Conservation (phyloP, 192 early-diverging fungal genomes). For the Backusella tarrabulga region DNA sequence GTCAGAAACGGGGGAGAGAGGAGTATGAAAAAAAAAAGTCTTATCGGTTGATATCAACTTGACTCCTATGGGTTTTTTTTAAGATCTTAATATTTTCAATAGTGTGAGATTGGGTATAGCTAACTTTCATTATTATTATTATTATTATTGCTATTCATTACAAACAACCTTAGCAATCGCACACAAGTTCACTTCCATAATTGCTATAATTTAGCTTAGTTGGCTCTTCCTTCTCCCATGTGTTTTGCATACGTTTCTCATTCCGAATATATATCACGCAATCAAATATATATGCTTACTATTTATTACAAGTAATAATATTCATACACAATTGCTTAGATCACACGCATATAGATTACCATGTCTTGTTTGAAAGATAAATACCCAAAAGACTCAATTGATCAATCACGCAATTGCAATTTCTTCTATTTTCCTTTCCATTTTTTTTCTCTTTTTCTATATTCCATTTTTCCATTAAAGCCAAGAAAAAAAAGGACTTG, state of each 20-base stretch:
- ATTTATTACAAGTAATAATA: no score
- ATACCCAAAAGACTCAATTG: not conserved
- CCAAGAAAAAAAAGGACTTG: not conserved
- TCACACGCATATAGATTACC: not conserved
- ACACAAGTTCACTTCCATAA: not conserved
- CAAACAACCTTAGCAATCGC: not conserved
- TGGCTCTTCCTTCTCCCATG: not conserved
- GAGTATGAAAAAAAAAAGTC: not conserved
- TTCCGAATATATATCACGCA: slow-evolving; percentile 25
- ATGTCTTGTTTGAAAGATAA: not conserved
- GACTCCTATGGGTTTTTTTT: not conserved
- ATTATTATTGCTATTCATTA: not conserved
- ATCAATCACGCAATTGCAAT: not conserved
- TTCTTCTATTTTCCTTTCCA: not conserved
- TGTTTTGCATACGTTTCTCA: slow-evolving; percentile 16
- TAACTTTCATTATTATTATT: not conserved
- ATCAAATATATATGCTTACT: not conserved
- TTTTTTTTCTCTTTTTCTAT: not conserved
- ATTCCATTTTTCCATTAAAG: not conserved
- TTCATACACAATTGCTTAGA: not conserved
- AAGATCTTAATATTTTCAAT: not conserved
- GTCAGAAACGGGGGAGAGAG: not conserved
- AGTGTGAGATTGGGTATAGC: not conserved
- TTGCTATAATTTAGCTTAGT: not conserved
- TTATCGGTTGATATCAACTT: slow-evolving; percentile 25